phyloP scores from a whole-genome alignment of 1,284 basidiomycete species.

The Boletus hoseneyae region DNA sequence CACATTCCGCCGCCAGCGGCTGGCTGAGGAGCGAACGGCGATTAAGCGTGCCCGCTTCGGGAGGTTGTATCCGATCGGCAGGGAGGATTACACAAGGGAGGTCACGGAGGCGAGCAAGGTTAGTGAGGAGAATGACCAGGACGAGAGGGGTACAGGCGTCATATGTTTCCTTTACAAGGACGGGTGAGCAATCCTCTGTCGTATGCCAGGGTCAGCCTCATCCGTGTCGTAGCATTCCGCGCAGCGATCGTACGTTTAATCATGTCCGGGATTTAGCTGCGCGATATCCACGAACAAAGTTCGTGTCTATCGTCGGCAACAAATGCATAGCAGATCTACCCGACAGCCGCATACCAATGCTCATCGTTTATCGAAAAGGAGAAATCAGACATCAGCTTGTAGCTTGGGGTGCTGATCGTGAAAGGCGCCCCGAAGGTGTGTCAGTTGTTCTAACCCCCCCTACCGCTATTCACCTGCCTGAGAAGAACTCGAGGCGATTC shows the following conservation, averaged over 20 bases:
- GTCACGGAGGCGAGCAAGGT: slow-evolving; percentile 90
- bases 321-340: slow-evolving; percentile 97
- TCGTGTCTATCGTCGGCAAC: slow-evolving; percentile 92
- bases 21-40: slow-evolving; percentile 64
- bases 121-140: slow-evolving; percentile 62
- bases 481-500: slow-evolving; percentile 67
- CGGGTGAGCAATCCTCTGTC: slow-evolving; percentile 48
- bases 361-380: slow-evolving; percentile 91
- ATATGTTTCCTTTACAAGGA: slow-evolving; percentile 91
- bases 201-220: slow-evolving; percentile 3
- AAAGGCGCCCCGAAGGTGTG: slow-evolving; percentile 79
- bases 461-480: slow-evolving; percentile 1
- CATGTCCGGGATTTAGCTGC: slow-evolving; percentile 75
- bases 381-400: slow-evolving; percentile 85
- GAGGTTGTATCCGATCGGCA: slow-evolving; percentile 81
- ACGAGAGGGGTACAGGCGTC: slow-evolving; percentile 76
- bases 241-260: slow-evolving; percentile 72
- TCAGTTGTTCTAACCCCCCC: slow-evolving; percentile 1
- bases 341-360: slow-evolving; percentile 86
- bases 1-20: slow-evolving; percentile 61
- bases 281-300: slow-evolving; percentile 89
- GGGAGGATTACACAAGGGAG: slow-evolving; percentile 93
- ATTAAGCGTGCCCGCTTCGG: slow-evolving; percentile 77
- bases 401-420: slow-evolving; percentile 76
- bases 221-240: slow-evolving; percentile 55